Evolutionary conservation across 139 green algal genomes (phyloP), one percentile per base, ranked within the genome.

Genomic region (Chlorella sp.): DNA sequence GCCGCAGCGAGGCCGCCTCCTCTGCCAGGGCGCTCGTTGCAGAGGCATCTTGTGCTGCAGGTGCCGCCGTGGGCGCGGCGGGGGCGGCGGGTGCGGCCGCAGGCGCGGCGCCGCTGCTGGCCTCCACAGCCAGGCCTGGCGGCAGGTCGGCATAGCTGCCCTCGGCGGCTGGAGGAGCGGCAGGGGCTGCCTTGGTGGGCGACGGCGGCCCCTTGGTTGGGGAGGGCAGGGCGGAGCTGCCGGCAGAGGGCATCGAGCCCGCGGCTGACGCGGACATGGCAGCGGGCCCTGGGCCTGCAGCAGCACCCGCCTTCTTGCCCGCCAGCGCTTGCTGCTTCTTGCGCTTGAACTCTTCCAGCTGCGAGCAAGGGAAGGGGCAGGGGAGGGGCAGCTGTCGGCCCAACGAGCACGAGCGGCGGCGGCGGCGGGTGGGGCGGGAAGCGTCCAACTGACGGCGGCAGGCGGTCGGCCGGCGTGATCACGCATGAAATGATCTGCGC

Each of bases 331-430:
- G 76, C 68, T 80, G 71, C 60, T 90, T 90, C 67, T 88, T 88
- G 36, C 83, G 75, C 60, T 90, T 90, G 60, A 88, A 90, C 51
- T 90, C 87, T 71, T 90, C 87, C 41, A 90, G 69, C 79, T 87
- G 83, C 63, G 72, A 9, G 44, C 12, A 26, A 3, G 30, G 3
- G 9, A 20, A 11, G 1, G 9, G 1, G 55, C 34, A 34, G 34
- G 0, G 9, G 38, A 4, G 56, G 44, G 9, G 44, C 7, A 51
- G 7, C 6, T 7, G 21, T 7, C 20, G 41, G 36, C 28, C 36
- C 30, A 23, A n/a, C n/a, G n/a, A n/a, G n/a, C n/a, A n/a, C n/a
- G 30, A 11, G 12, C 25, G 17, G 38, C 17, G 51, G 39, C 7
- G 47, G 30, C 18, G 51, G 47, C 30, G 30, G 39, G 51, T 74